phyloP scores from a whole-genome alignment of 2,329 filamentous ascomycete genomes.

The Cladophialophora chaetospira region DNA sequence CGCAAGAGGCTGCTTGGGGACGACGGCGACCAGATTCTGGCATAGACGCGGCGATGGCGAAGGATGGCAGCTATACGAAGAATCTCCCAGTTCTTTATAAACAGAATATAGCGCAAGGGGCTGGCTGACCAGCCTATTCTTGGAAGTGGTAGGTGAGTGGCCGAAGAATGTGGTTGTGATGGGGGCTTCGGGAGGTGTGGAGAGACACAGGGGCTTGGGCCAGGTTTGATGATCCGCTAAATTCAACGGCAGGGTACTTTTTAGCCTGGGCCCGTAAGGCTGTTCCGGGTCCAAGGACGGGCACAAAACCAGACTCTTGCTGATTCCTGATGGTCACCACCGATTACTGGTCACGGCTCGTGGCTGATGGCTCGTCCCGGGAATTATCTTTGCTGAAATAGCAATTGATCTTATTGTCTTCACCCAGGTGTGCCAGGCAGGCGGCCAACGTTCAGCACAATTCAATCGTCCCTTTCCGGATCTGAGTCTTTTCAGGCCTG shows the following conservation, averaged over 20 bases:
- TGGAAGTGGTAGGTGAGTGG: neutral
- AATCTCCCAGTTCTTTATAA: neutral
- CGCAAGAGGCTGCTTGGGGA: slow-evolving; percentile 48
- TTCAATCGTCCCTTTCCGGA: slow-evolving; percentile 3
- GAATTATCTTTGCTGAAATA: slow-evolving; percentile 10
- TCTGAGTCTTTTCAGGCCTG: slow-evolving; percentile 15
- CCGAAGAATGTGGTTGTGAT: slow-evolving; percentile 1
- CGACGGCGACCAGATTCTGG: slow-evolving; percentile 32
- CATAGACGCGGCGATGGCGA: slow-evolving; percentile 26
- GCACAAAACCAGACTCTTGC: neutral
- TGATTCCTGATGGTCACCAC: neutral
- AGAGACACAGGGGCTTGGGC: neutral
- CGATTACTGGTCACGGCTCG: slow-evolving; percentile 13
- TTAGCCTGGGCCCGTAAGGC: slow-evolving; percentile 4
- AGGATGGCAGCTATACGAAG: neutral
- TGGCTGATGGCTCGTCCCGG: slow-evolving; percentile 28
- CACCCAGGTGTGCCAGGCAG: neutral
- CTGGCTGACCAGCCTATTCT: slow-evolving; percentile 6
- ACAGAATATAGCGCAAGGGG: neutral
- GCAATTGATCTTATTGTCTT: slow-evolving; percentile 8
- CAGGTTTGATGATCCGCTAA: neutral
- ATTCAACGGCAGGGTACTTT: neutral
- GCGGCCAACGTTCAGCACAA: neutral
- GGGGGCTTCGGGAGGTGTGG: slow-evolving; percentile 4
- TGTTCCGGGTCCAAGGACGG: slow-evolving; percentile 2